Base-by-base conservation (phyloP, 1,284 basidiomycete genomes). In the Boletellus deceptivus region DNA sequence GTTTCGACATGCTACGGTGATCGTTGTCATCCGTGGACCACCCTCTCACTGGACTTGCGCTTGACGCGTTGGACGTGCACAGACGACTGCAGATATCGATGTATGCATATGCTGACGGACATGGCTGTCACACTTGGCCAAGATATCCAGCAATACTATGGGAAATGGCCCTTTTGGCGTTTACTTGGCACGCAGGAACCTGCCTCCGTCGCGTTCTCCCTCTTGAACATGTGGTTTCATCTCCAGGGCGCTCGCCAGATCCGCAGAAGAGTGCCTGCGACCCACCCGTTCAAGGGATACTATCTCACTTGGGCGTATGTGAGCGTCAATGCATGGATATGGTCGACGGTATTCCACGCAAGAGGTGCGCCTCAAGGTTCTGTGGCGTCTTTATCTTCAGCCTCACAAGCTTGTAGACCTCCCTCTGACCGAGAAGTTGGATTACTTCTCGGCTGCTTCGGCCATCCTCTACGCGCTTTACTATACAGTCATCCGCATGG, bases 131-230 rank as follows among this genome's bases (percentile, higher is more conserved):
- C 60, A 35, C 60, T 59, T 4, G 77, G 72, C 14, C 65, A 53
- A 59, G 70, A 35, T 27, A 72, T 89, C 18, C 78, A 89, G 48
- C 94, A 97, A 63, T 98, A 91, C 69, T 83, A 93, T 62, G 97
- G 97, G 22, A 99, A 99, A 74, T 99, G 96, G 95, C 91, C 93
- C 0, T 98, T 98, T 69, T 88, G 86, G 80, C 78, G 93, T 36
- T 72, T 91, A 20, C 70, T 78, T 6, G 93, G 93, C 24, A 88
- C 93, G 70, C 97, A 99, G 70, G 97, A 99, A 70, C 95, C 96
- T 4, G 84, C 94, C 13, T 92, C 91, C 11, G 94, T 98, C 48
- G 67, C 85, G 29, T 98, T 98, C 73, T 95, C 91, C 7, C 59
- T 98, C 20, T 68, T 86, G 52, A 99, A 99, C 69, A 73, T 97